A percentile compares a stretch with the other conserved stretches of the same genome.
Conservation (phyloP, 202 grass and related monocot species). For the Digitaria exilis region DNA sequence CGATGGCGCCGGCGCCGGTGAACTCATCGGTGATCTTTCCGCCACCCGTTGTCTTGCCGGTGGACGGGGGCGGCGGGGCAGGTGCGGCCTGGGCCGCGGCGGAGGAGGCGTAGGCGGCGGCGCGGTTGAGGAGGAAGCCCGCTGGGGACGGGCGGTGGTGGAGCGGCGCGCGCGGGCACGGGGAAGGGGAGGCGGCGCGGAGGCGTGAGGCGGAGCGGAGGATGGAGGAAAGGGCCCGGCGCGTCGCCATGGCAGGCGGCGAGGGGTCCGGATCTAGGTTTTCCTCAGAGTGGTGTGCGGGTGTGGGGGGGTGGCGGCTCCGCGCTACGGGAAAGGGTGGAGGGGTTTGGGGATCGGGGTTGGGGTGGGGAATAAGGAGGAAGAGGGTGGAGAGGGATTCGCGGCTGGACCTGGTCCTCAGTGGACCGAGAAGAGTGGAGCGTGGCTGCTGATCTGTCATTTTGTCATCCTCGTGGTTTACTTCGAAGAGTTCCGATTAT, state of each 20-base stretch:
- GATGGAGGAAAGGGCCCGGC: slow-evolving; percentile 66
- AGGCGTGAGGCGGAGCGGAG: slow-evolving; percentile 58
- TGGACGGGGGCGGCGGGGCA: slow-evolving; percentile 32
- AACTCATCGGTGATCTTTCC: slow-evolving; percentile 87
- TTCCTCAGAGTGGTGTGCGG: slow-evolving; percentile 28
- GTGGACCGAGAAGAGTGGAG: slow-evolving; percentile 24
- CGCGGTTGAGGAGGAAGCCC: slow-evolving; percentile 77
- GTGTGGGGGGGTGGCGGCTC: slow-evolving; percentile 48
- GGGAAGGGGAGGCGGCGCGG: slow-evolving; percentile 45
- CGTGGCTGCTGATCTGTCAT: slow-evolving; percentile 4
- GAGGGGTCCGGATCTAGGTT: slow-evolving; percentile 61
- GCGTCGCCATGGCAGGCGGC: slow-evolving; percentile 68
- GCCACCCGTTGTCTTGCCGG: slow-evolving; percentile 31
- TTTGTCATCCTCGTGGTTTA: not conserved
- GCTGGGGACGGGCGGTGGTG: slow-evolving; percentile 67
- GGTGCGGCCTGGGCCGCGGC: slow-evolving; percentile 49
- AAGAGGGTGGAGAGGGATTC: slow-evolving; percentile 15
- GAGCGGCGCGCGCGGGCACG: slow-evolving; percentile 49
- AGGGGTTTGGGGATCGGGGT: slow-evolving; percentile 42
- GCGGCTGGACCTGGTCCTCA: slow-evolving; percentile 40
- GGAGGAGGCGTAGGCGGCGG: slow-evolving; percentile 69
- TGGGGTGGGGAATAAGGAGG: slow-evolving; percentile 29
- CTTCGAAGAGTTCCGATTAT: not conserved
- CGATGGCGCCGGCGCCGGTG: slow-evolving; percentile 80
- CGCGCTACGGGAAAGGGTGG: slow-evolving; percentile 45